These are phyloP conservation scores for Westerdykella sp. DNA, from an alignment of 2,329 filamentous ascomycete genomes.

Conservation along the genomic window DNA sequence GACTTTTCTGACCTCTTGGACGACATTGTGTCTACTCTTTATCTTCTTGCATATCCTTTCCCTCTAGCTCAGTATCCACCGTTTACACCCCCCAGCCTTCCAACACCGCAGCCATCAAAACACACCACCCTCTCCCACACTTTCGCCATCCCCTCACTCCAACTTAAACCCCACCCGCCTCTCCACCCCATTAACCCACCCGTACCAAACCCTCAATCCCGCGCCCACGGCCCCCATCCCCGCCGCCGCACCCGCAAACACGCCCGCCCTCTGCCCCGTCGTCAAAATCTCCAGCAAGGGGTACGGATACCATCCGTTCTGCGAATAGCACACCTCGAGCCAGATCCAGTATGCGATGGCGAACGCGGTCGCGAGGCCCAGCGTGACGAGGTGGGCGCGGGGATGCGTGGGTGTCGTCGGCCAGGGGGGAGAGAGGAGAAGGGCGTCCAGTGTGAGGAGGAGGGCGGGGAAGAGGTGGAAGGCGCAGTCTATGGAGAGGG, in stretches of 20 bases:
- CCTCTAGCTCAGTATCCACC: no score
- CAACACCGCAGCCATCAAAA: no score
- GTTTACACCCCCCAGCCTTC: no score
- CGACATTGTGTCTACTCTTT: no score
- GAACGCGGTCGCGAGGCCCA: constrained; percentile 52
- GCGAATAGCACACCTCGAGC: constrained; percentile 64
- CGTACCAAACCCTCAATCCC: constrained; percentile 64
- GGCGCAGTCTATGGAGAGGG: constrained; percentile 46
- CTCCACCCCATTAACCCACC: constrained; percentile 53
- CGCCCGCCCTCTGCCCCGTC: constrained; percentile 57
- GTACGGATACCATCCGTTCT: constrained; percentile 75
- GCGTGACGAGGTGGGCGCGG: constrained; percentile 49
- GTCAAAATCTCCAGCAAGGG: constrained; percentile 69
- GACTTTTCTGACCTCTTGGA: no score
- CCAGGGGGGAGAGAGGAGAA: constrained; percentile 68
- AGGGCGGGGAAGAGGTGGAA: constrained; percentile 54
- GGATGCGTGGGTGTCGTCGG: constrained; percentile 45
- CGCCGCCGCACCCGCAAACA: constrained; percentile 64
- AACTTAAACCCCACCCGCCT: no score
- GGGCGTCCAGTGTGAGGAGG: constrained; percentile 57
- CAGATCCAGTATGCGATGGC: constrained; percentile 69
- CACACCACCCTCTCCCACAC: no score
- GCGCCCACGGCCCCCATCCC: constrained; percentile 67
- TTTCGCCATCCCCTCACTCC: no score
- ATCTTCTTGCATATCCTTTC: no score